phyloP scores from a whole-genome alignment of 2,329 filamentous ascomycete species.

The Epichloe gansuensis region DNA sequence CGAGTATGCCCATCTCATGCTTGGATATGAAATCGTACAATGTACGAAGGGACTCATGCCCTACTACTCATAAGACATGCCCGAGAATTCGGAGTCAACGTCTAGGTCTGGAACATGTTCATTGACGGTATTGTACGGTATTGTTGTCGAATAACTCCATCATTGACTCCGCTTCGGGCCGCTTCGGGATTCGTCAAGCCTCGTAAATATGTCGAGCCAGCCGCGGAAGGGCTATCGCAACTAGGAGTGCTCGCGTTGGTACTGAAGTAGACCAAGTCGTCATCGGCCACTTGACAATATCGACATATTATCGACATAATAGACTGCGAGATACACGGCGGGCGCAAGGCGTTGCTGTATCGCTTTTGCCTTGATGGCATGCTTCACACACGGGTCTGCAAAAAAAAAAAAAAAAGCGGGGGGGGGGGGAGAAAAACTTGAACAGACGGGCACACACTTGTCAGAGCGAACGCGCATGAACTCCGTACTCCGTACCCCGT shows the following conservation, averaged over 20 bases:
- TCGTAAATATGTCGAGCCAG: not conserved
- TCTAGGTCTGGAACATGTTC: constrained; percentile 4
- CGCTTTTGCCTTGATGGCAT: constrained; percentile 17
- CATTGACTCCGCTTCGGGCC: not conserved
- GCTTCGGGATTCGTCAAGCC: constrained; percentile 3
- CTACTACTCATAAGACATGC: not conserved
- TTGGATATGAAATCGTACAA: not conserved
- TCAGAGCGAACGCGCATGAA: too few relatives aligned
- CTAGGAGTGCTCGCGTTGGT: not conserved
- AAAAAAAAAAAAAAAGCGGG: too few relatives aligned
- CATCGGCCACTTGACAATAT: not conserved
- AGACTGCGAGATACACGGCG: constrained; percentile 13
- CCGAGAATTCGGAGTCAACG: not conserved
- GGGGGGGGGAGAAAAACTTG: too few relatives aligned
- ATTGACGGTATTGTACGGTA: constrained; percentile 1
- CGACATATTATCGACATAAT: constrained; percentile 5
- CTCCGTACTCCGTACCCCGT: too few relatives aligned
- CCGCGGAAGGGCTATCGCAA: not conserved
- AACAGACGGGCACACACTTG: too few relatives aligned
- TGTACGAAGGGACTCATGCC: not conserved
- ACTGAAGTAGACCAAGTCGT: not conserved
- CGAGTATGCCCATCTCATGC: not conserved
- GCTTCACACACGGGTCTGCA: constrained; percentile 11
- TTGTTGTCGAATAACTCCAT: constrained; percentile 1
- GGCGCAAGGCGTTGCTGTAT: constrained; percentile 13